A percentile compares a stretch with the other conserved stretches of the same genome.
These are phyloP conservation scores for Oryza officinalis DNA, from an alignment of 176 grass and related monocot genomes.

Conservation along the genomic window DNA sequence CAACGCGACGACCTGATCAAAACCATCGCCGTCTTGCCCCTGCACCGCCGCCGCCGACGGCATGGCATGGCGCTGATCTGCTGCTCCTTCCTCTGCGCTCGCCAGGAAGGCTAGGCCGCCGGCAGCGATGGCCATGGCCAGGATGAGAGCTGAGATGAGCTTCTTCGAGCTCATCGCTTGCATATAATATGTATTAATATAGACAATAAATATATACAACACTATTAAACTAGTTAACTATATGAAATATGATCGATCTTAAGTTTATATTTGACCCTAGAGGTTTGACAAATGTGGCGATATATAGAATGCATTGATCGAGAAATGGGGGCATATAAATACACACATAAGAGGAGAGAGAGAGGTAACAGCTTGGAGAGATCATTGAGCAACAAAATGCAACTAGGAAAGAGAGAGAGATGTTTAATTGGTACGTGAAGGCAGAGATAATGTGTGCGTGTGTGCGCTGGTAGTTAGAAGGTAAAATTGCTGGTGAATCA, in stretches of 20 bases:
- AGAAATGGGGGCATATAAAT: background rate
- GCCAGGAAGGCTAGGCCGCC: background rate
- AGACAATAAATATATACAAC: background rate
- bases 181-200: background rate
- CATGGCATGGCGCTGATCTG: background rate
- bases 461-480: background rate
- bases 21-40: background rate
- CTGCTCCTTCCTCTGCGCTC: background rate
- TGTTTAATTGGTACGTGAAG: background rate
- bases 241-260: background rate
- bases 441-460: background rate
- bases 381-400: background rate
- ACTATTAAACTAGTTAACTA: background rate
- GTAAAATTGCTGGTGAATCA: slow-evolving; percentile 4
- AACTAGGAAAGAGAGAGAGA: background rate
- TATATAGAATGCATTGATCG: background rate
- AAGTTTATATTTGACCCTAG: background rate
- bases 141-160: background rate
- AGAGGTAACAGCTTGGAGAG: too few species aligned
- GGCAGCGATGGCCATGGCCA: slow-evolving; percentile 6
- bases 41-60: background rate
- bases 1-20: background rate
- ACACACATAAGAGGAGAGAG: background rate
- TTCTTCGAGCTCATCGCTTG: background rate
- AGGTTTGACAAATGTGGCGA: background rate